Evolutionary conservation across 2,329 filamentous ascomycete species (phyloP), one percentile per base, ranked within the genome.

Genomic region (Stagonosporopsis tanaceti): DNA sequence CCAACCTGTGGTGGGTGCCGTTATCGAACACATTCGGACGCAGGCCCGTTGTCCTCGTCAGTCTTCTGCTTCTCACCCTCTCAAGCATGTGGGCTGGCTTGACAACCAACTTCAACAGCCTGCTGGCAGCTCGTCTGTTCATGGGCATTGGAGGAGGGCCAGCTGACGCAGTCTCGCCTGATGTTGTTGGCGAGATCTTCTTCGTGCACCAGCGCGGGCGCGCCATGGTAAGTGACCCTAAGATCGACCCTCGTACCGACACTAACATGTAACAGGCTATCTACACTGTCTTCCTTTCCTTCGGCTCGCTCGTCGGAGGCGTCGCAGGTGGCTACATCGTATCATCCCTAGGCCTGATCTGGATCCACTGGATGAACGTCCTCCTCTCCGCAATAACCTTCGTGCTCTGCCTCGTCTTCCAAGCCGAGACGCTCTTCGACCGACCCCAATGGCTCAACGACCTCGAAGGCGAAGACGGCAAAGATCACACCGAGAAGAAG

Each of bases 301-400:
- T 67, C 3, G 78, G 78, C 1, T 76, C 77, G 2, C 66, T 77
- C 37, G 58, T 78, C 9, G 77, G 77, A 5, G 76, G 76, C 2
- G 65, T 79, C 3, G 64, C 68, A 11, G 78, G 79, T 14, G 74
- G 77, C 20, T 80, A 80, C 60, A 79, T 81, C 40, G 74, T 73
- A 12, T 70, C 63, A 11, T 32, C 50, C 28, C 59, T 70, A 32
- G 76, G 76, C 8, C 71, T 78, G 6, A 35, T 53, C 5, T 80
- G 77, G 69, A 65, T 79, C 14, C 77, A 79, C 62, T 80, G 77
- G 76, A 74, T 76, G 40, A 76, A 77, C 38, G 73, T 78, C 4
- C 65, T 78, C 6, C 59, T 79, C 1, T 66, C 68, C 2, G 72
- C 70, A 6, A 65, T 71, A 44, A 63, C 66, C 6, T 70, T 79